Conservation (phyloP, 768 basidiomycete species). For the Tulasnella sp. region DNA sequence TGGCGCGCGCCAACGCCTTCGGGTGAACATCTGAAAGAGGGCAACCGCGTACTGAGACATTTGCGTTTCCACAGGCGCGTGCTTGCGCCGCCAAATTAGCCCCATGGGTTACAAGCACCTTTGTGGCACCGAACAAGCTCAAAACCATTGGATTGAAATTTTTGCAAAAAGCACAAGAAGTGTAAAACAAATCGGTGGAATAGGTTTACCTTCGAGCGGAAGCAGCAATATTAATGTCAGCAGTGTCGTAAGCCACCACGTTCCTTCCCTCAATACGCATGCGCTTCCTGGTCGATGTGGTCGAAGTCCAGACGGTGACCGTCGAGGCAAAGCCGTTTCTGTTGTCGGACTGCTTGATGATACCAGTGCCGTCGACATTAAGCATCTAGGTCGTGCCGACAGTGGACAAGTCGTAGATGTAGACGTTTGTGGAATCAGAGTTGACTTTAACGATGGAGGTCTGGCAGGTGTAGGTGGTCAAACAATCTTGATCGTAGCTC, state of each 20-base stretch:
- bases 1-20: no score
- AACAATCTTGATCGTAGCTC: constrained; percentile 53
- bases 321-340: constrained; percentile 42
- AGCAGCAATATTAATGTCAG: neutral
- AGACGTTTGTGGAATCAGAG: constrained; percentile 43
- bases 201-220: neutral
- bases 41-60: no score
- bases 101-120: no score
- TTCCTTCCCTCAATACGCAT: constrained; percentile 20
- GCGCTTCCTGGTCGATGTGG: constrained; percentile 6
- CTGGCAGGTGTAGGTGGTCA: constrained; percentile 50
- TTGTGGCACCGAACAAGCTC: no score
- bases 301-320: constrained; percentile 21
- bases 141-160: no score
- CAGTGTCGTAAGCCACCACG: neutral
- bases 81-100: no score
- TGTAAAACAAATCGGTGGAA: no score
- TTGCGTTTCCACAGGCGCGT: no score
- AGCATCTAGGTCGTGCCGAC: constrained; percentile 53
- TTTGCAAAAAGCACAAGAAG: no score
- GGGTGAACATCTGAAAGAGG: no score
- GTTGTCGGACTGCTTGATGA: constrained; percentile 50
- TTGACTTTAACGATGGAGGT: constrained; percentile 53
- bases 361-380: constrained; percentile 46
- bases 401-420: constrained; percentile 58